phyloP scores from a whole-genome alignment of 2,329 filamentous ascomycete species.

The Fusarium illudens region DNA sequence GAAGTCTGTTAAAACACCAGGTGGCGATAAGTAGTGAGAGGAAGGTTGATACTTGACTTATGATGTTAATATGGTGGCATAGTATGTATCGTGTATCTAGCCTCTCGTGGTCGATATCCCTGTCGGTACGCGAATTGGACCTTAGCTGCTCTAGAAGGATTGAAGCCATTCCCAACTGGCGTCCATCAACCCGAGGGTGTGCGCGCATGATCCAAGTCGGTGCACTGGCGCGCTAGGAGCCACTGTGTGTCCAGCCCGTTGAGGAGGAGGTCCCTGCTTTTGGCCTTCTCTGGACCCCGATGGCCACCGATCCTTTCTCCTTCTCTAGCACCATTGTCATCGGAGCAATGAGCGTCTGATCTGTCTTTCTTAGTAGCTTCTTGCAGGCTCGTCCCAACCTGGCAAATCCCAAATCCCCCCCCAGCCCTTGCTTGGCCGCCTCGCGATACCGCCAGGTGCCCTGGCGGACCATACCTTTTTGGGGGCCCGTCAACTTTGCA shows the following conservation, averaged over 20 bases:
- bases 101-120: too few species aligned
- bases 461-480: slow-evolving; percentile 11
- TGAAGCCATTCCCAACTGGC: neutral
- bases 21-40: too few species aligned
- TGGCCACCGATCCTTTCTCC: slow-evolving; percentile 42
- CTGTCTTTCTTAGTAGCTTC: slow-evolving; percentile 38
- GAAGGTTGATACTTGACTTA: too few species aligned
- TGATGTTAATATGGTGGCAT: too few species aligned
- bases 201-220: neutral
- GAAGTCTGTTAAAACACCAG: too few species aligned
- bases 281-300: slow-evolving; percentile 33
- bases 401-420: slow-evolving; percentile 21
- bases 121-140: too few species aligned
- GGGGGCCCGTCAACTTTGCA: neutral
- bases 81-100: too few species aligned
- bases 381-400: slow-evolving; percentile 28
- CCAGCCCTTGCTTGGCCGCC: slow-evolving; percentile 19
- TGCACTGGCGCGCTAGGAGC: slow-evolving; percentile 4
- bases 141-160: too few species aligned
- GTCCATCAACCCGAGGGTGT: neutral
- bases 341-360: slow-evolving; percentile 48
- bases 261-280: slow-evolving; percentile 41
- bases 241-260: too few species aligned
- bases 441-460: slow-evolving; percentile 30
- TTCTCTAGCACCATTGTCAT: slow-evolving; percentile 43